Base-by-base conservation (phyloP, 2,329 filamentous ascomycete genomes). In the Cladophialophora yegresii region DNA sequence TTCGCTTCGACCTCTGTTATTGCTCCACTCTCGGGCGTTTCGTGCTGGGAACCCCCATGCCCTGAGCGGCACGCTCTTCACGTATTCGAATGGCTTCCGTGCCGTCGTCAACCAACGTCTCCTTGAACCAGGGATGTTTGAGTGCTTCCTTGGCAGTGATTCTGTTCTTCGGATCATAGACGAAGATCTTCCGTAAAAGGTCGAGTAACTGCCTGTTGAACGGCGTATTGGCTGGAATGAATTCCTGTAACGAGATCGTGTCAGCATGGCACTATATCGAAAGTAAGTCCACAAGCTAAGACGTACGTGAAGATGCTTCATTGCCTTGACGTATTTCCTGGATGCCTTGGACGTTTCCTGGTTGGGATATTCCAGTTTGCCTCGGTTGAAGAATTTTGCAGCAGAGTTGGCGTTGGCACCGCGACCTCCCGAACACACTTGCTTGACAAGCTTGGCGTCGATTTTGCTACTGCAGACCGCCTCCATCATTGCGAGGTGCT, bases 401-500 rank as follows among this genome's bases (percentile, higher is more conserved):
- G 84, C 82, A 28, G 82, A 79, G 69, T 85, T 86, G 53, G 80
- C 73, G 73, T 77, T 80, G 68, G 78, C 78, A 49, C 78, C 75
- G 70, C 81, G 73, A 71, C 81, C 73, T 70, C 78, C 76, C 71
- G 81, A 74, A 69, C 80, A 78, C 30, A 86, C 84, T 63, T 83
- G 80, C 69, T 79, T 79, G 60, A 87, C 80, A 28, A 87, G 75
- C 36, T 81, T 81, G 7, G 80, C 74, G 65, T 87, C 85, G 50
- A 87, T 82, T 69, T 81, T 82, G 53, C 78, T 77, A 47, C 81
- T 82, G 72, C 85, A 86, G 8, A 87, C 84, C 10, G 81, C 80
- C 74, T 89, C 86, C 86, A 89, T 89, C 86, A 89, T 89, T 43
- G 85, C 86, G 54, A 89, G 80, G 73, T 89, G 86, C 73, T 88